Percentiles rank a stretch among this genome's conserved stretches.
Evolutionary conservation across 306 rosid species (phyloP).

Genomic region (Cicer arietinum): DNA sequence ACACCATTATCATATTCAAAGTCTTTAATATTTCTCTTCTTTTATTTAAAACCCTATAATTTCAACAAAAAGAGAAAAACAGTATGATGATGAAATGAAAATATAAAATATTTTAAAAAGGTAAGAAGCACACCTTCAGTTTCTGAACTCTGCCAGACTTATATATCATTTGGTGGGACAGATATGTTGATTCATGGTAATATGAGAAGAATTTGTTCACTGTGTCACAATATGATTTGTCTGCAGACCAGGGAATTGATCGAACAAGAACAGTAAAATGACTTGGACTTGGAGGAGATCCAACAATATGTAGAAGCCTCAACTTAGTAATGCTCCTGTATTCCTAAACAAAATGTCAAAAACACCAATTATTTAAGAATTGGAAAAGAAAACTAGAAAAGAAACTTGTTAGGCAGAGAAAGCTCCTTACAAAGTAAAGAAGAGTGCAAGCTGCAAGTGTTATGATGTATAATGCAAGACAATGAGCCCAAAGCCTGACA

Average conservation of each 20-base stretch:
- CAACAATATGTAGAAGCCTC: constrained; percentile 68
- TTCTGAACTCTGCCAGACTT: constrained; percentile 77
- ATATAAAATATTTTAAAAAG: not conserved
- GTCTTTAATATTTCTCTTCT: constrained; percentile 3
- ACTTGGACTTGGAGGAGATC: constrained; percentile 75
- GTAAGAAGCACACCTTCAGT: constrained; percentile 66
- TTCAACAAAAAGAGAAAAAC: not conserved
- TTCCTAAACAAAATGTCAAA: constrained; percentile 57
- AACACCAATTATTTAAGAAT: constrained; percentile 33
- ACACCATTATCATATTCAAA: not conserved
- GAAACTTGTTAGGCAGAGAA: constrained; percentile 14
- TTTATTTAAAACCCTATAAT: not conserved
- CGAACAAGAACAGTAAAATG: constrained; percentile 86
- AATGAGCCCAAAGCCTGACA: constrained; percentile 95
- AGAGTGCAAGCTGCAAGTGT: constrained; percentile 82
- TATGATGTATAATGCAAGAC: constrained; percentile 81
- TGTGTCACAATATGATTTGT: constrained; percentile 68
- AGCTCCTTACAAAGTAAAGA: constrained; percentile 84
- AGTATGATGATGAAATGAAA: constrained; percentile 16
- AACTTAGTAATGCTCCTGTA: constrained; percentile 70
- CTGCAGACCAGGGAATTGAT: constrained; percentile 73
- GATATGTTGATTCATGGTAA: constrained; percentile 77
- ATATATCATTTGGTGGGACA: constrained; percentile 89
- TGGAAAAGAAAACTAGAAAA: constrained; percentile 22
- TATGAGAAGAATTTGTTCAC: constrained; percentile 70